Base-by-base conservation (phyloP, 257 asterid genomes). In the Haberlea rhodopensis region DNA sequence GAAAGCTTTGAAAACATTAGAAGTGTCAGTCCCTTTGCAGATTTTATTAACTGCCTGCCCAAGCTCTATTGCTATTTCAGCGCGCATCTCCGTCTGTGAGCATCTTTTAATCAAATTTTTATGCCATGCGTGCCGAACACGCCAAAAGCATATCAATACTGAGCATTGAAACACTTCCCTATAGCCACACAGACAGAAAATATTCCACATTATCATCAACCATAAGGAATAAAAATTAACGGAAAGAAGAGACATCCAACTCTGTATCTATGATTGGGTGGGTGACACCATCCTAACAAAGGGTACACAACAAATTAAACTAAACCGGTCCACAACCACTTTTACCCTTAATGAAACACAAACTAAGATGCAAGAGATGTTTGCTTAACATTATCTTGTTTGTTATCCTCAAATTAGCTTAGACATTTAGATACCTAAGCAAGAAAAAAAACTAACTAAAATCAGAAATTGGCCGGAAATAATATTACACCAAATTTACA, bases 111-210 rank as follows among this genome's bases (percentile, higher is more conserved):
- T 73, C 81, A 89, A 78, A 69, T 84, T 84, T 68, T 89, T 89
- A 66, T 79, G 96, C 97, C 97, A 92, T 60, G 97, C 89, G 81
- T 84, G 96, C 70, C 95, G 99, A 73, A 86, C 95, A 62, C 82
- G 85, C 97, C 97, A 92, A 77, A 89, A 89, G 83, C 91, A 84
- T 82, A 87, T 78, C 81, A 89, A 74, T 34, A 89, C 84, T 8
- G 99, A 79, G 86, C 95, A 89, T 54, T 84, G 91, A 57, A 89
- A 92, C 65, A 92, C 86, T 65, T 85, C 97, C 87, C 95, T 89
- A 73, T 28, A 55, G 43, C 71, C 40, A 76, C 54, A 52, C 60
- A 57, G 57, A 46, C 18, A 8, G 53, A 22, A 32, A 55, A 65
- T 5, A 71, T 52, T 31, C 70, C 29, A 71, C 45, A 52, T 43